phyloP scores from a whole-genome alignment of 2,329 filamentous ascomycete genomes.

The Exserohilum rostratum region DNA sequence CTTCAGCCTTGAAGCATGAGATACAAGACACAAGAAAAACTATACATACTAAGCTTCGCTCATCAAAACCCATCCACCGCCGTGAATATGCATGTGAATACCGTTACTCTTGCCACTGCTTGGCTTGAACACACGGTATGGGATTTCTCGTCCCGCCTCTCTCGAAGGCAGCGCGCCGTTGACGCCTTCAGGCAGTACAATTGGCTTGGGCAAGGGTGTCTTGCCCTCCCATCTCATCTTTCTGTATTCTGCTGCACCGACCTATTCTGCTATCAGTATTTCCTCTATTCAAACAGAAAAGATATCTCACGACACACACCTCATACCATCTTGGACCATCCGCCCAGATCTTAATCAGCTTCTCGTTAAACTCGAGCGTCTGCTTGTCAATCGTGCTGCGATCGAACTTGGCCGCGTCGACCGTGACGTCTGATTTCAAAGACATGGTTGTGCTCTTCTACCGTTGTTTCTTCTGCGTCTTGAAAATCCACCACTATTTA shows the following conservation, averaged over 20 bases:
- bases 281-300: background rate
- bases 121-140: slow-evolving; percentile 60
- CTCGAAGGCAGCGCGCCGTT: slow-evolving; percentile 60
- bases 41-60: slow-evolving; percentile 37
- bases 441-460: no score
- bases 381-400: slow-evolving; percentile 48
- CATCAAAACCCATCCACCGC: slow-evolving; percentile 56
- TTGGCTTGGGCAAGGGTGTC: slow-evolving; percentile 57
- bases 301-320: slow-evolving; percentile 33
- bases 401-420: slow-evolving; percentile 54
- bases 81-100: slow-evolving; percentile 63
- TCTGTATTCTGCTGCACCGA: slow-evolving; percentile 61
- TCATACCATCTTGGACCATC: slow-evolving; percentile 59
- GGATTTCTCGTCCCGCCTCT: slow-evolving; percentile 57
- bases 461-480: background rate
- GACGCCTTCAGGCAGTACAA: slow-evolving; percentile 54
- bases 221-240: slow-evolving; percentile 61
- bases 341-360: slow-evolving; percentile 51
- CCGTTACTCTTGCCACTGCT: slow-evolving; percentile 53
- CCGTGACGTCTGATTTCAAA: slow-evolving; percentile 48
- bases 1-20: background rate
- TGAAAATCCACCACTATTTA: no score
- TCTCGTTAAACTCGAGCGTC: slow-evolving; percentile 54
- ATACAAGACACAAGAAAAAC: background rate
- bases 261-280: slow-evolving; percentile 34